These are phyloP conservation scores for Ceratorhiza oryzae-sativae DNA, from an alignment of 1,284 basidiomycete species.

Conservation along the genomic window DNA sequence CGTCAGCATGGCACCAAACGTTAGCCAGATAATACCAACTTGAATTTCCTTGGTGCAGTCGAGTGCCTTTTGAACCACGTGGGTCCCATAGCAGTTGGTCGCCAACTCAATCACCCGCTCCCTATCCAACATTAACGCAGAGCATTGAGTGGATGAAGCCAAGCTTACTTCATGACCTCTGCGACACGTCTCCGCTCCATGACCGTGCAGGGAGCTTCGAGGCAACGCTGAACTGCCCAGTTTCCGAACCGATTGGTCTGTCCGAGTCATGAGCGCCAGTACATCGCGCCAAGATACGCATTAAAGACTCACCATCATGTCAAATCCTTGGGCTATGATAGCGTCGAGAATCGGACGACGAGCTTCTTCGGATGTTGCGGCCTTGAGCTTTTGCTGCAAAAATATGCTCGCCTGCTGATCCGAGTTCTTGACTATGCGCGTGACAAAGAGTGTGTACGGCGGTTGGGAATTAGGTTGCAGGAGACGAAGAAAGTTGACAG, in stretches of 20 bases:
- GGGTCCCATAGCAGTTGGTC: slow-evolving; percentile 84
- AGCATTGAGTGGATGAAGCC: slow-evolving; percentile 10
- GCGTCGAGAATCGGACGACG: slow-evolving; percentile 81
- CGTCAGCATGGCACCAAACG: neutral
- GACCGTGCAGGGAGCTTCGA: slow-evolving; percentile 71
- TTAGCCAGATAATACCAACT: slow-evolving; percentile 33
- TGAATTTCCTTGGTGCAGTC: slow-evolving; percentile 85
- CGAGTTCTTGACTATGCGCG: slow-evolving; percentile 81
- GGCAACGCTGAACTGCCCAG: slow-evolving; percentile 83
- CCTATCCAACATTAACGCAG: slow-evolving; percentile 51
- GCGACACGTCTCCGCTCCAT: slow-evolving; percentile 81
- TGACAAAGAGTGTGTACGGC: slow-evolving; percentile 77
- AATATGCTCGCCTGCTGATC: slow-evolving; percentile 89
- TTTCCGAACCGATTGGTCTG: slow-evolving; percentile 72
- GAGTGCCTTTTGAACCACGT: slow-evolving; percentile 85
- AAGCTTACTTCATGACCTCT: slow-evolving; percentile 72
- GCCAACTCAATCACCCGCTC: slow-evolving; percentile 82
- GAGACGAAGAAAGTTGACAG: slow-evolving; percentile 82
- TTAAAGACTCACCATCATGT: slow-evolving; percentile 90
- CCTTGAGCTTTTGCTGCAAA: slow-evolving; percentile 77
- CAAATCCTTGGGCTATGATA: slow-evolving; percentile 77
- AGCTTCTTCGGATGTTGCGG: slow-evolving; percentile 63
- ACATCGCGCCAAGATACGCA: too few relatives aligned
- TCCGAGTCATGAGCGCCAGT: too few relatives aligned
- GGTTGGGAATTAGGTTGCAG: slow-evolving; percentile 82